phyloP scores from a whole-genome alignment of 352 stramenopile genomes.

The Pythium sp. region DNA sequence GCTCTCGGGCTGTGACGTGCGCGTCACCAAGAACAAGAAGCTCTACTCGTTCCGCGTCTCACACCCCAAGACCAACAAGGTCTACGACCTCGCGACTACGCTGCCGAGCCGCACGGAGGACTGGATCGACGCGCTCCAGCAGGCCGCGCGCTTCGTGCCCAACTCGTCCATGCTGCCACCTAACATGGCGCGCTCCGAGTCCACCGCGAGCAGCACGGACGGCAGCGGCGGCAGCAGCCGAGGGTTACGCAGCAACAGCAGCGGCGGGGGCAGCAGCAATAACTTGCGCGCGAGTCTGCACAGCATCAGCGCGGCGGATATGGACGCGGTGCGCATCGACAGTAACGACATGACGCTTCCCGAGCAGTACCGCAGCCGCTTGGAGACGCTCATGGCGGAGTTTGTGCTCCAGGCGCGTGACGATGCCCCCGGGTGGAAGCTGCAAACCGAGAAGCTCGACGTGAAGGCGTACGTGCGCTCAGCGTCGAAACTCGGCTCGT shows the following conservation, averaged over 20 bases:
- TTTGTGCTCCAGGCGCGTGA: slow-evolving; percentile 52
- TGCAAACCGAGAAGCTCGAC: slow-evolving; percentile 52
- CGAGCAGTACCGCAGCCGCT: slow-evolving; percentile 29
- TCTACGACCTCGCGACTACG: slow-evolving; percentile 64
- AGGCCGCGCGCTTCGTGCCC: slow-evolving; percentile 33
- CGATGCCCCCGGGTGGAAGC: slow-evolving; percentile 55
- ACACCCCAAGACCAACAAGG: slow-evolving; percentile 63
- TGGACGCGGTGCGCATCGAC: slow-evolving; percentile 11
- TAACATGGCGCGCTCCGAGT: slow-evolving; percentile 8
- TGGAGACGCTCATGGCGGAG: slow-evolving; percentile 60
- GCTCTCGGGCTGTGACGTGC: slow-evolving; percentile 57
- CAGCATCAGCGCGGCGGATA: slow-evolving; percentile 13
- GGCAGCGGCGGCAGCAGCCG: slow-evolving; percentile 1
- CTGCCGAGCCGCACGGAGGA: slow-evolving; percentile 48
- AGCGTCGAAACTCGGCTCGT: slow-evolving; percentile 38
- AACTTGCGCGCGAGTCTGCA: slow-evolving; percentile 18
- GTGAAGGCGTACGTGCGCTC: slow-evolving; percentile 56
- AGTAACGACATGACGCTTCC: slow-evolving; percentile 26
- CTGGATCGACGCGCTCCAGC: slow-evolving; percentile 51
- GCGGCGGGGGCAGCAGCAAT: background rate
- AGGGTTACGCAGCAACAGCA: background rate
- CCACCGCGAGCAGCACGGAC: slow-evolving; percentile 4
- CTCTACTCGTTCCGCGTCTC: slow-evolving; percentile 77
- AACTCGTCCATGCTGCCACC: slow-evolving; percentile 8
- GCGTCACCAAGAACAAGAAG: slow-evolving; percentile 57